phyloP scores from a whole-genome alignment of 2,329 filamentous ascomycete species.

The Ophioceras dolichostomum region DNA sequence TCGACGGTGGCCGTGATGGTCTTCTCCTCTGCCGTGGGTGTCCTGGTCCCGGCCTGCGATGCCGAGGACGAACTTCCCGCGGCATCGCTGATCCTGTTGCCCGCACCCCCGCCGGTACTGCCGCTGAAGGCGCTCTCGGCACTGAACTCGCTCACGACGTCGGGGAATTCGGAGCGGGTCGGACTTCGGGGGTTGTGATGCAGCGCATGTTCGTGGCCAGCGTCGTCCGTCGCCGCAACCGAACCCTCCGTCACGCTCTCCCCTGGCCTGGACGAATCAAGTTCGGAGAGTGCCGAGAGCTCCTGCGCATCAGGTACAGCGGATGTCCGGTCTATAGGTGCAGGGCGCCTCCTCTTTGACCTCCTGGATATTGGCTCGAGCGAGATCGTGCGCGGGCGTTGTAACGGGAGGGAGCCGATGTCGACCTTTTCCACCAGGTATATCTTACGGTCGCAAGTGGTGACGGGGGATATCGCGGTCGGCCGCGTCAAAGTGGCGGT shows the following conservation, averaged over 20 bases:
- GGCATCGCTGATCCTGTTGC: conserved; percentile 1
- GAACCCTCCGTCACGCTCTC: conserved; percentile 28
- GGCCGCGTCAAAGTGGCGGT: conserved; percentile 83
- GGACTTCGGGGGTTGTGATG: conserved; percentile 25
- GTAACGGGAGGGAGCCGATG: conserved; percentile 60
- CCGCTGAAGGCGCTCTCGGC: conserved; percentile 58
- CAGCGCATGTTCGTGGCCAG: conserved; percentile 18
- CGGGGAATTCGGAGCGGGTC: conserved; percentile 37
- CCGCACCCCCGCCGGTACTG: conserved; percentile 47
- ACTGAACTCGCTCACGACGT: conserved; percentile 47
- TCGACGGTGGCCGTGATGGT: conserved; percentile 83
- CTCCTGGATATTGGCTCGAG: conserved; percentile 75
- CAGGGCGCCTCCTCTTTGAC: conserved; percentile 42
- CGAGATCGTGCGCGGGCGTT: conserved; percentile 72
- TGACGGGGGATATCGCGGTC: conserved; percentile 69
- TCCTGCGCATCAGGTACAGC: conserved; percentile 21
- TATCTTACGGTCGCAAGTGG: conserved; percentile 70
- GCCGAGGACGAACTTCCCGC: background rate
- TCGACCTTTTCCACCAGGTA: conserved; percentile 74
- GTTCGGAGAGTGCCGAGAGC: conserved; percentile 19
- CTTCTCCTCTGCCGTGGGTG: conserved; percentile 45
- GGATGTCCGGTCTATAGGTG: conserved; percentile 28
- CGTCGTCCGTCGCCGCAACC: conserved; percentile 22
- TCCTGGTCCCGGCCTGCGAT: conserved; percentile 17
- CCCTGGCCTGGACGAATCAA: conserved; percentile 21